Conservation (phyloP, 164 flowering plant genomes). For the Vitis rotundifolia region DNA sequence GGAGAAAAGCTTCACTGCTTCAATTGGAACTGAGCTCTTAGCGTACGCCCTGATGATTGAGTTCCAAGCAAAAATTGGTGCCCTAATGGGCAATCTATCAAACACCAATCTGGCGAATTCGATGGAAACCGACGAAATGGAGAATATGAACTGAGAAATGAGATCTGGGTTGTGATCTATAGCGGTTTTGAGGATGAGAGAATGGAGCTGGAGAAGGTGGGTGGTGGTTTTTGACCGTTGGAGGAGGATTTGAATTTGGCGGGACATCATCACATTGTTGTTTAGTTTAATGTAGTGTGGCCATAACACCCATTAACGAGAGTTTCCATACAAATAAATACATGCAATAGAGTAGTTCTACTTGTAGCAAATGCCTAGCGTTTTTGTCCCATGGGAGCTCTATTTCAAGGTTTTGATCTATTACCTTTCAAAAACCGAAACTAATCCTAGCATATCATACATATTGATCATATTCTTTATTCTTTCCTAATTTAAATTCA, state of each 20-base stretch:
- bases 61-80: conserved; percentile 52
- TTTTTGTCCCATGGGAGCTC: too few species aligned
- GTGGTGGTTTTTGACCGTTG: conserved; percentile 24
- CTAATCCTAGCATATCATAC: too few species aligned
- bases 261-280: conserved; percentile 22
- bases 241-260: conserved; percentile 27
- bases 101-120: conserved; percentile 27
- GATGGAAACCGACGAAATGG: conserved; percentile 29
- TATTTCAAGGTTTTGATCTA: too few species aligned
- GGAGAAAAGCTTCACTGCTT: conserved; percentile 36
- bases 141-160: conserved; percentile 28
- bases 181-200: conserved; percentile 43
- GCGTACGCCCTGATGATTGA: conserved; percentile 41
- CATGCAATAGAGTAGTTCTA: too few species aligned
- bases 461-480: too few species aligned
- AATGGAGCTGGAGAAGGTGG: conserved; percentile 36
- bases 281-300: too few species aligned
- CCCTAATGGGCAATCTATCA: conserved; percentile 22
- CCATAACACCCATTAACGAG: too few species aligned
- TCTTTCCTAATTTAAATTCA: too few species aligned
- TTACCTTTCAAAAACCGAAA: too few species aligned
- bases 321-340: too few species aligned
- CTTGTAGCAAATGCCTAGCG: too few species aligned
- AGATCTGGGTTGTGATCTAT: conserved; percentile 26
- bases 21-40: conserved; percentile 30